Evolutionary conservation across 2,329 filamentous ascomycete genomes (phyloP).

Genomic region (Penicillium sclerotigenum): DNA sequence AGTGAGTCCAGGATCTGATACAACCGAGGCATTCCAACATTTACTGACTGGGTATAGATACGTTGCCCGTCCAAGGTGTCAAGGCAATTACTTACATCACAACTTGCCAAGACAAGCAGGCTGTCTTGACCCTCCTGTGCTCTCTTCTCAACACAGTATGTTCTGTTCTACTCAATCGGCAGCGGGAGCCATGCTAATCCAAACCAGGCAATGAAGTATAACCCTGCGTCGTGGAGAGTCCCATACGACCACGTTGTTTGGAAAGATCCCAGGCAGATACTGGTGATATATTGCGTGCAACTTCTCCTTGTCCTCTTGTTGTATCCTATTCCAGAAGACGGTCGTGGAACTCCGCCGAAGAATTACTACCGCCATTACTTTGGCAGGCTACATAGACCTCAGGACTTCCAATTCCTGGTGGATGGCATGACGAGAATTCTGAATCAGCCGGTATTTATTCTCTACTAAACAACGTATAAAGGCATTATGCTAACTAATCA

Average conservation of each 20-base stretch:
- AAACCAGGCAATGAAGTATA: conserved; percentile 82
- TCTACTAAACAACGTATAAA: neutral
- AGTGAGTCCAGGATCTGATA: conserved; percentile 43
- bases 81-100: conserved; percentile 85
- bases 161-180: conserved; percentile 39
- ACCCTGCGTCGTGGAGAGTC: conserved; percentile 87
- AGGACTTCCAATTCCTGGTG: conserved; percentile 96
- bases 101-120: conserved; percentile 83
- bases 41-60: conserved; percentile 36
- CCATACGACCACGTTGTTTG: conserved; percentile 91
- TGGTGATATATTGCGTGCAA: conserved; percentile 90
- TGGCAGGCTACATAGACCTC: conserved; percentile 81
- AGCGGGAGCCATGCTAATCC: conserved; percentile 10
- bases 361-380: conserved; percentile 94
- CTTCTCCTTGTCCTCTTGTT: conserved; percentile 80
- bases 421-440: conserved; percentile 91
- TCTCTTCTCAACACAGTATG: conserved; percentile 89
- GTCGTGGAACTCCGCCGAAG: conserved; percentile 64
- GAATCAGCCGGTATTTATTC: conserved; percentile 66
- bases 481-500: conserved; percentile 11
- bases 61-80: conserved; percentile 78
- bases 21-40: neutral
- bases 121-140: conserved; percentile 84
- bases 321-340: conserved; percentile 80
- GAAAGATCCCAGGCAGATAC: conserved; percentile 82